Evolutionary conservation across 2,329 filamentous ascomycete genomes (phyloP), one percentile per base, ranked within the genome.

Genomic region (Ophiostoma tasmaniense): DNA sequence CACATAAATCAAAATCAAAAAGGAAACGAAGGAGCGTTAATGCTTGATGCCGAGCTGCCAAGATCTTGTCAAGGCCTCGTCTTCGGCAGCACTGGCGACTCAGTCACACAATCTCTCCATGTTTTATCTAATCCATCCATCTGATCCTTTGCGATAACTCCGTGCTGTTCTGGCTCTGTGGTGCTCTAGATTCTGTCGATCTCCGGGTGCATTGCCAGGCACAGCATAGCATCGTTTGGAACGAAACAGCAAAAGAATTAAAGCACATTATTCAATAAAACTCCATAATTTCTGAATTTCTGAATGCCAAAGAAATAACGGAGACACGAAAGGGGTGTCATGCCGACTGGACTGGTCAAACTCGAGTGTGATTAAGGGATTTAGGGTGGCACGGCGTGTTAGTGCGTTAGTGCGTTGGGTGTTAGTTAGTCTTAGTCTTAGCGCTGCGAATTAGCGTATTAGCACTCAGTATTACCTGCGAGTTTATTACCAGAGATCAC

Each of bases 401-500:
- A 28, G 28, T 62, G 14, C 35, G 20, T 62, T 62, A 33, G n/a
- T n/a, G n/a, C n/a, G n/a, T n/a, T n/a, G n/a, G n/a, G n/a, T n/a
- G n/a, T n/a, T n/a, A n/a, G n/a, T n/a, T n/a, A n/a, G n/a, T n/a
- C n/a, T n/a, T n/a, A n/a, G 33, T 33, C 33, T 33, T 33, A 33
- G 33, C 33, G 33, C 33, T 33, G 33, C 33, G 33, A 6, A 33
- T 33, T 33, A 33, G 33, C 33, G 33, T 5, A 33, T 6, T 33
- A 33, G 33, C 8, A n/a, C n/a, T n/a, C n/a, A n/a, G 33, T 5
- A 33, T 6, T 33, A 33, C 5, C 8, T 33, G 33, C 33, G 33
- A 33, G 28, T 62, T 62, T 62, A 35, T 62, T 62, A 64, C 30
- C n/a, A n/a, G 61, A 35, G 61, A 64, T 64, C 61, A 64, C 37